Percentiles rank a stretch among this genome's conserved stretches.
Conservation (phyloP, 2,329 filamentous ascomycete species). For the Xylariaceae sp. region DNA sequence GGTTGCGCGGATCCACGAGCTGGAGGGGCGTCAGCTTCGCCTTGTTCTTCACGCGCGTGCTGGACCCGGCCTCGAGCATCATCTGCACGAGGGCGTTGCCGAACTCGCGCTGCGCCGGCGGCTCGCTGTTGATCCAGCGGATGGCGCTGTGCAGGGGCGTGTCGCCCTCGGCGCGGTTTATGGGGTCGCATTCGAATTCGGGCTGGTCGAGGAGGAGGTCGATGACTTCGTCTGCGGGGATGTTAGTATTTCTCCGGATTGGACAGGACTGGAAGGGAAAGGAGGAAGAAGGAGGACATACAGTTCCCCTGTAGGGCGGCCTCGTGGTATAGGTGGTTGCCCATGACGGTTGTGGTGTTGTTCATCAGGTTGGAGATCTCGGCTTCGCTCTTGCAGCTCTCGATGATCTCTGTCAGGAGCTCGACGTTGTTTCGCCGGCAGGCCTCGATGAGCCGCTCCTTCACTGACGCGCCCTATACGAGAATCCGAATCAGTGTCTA, state of each 20-base stretch:
- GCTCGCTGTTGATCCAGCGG: conserved; percentile 67
- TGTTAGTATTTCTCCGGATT: neutral
- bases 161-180: conserved; percentile 65
- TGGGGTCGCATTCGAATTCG: conserved; percentile 77
- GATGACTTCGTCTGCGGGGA: conserved; percentile 64
- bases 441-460: conserved; percentile 85
- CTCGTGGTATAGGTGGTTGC: conserved; percentile 84
- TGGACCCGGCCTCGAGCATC: conserved; percentile 72
- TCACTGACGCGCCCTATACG: conserved; percentile 70
- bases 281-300: conserved; percentile 40
- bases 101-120: conserved; percentile 56
- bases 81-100: conserved; percentile 67
- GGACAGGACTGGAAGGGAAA: neutral
- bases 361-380: conserved; percentile 77
- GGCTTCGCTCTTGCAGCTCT: conserved; percentile 53
- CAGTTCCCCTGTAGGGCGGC: conserved; percentile 82
- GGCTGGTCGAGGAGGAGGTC: conserved; percentile 79
- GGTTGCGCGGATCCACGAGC: conserved; percentile 67
- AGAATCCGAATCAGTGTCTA: conserved; percentile 2
- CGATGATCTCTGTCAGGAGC: conserved; percentile 70
- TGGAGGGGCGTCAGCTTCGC: conserved; percentile 66
- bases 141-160: conserved; percentile 76
- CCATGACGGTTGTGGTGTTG: conserved; percentile 75
- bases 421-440: conserved; percentile 90
- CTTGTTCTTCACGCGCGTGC: conserved; percentile 59